A percentile compares a stretch with the other conserved stretches of the same genome.
Evolutionary conservation across 2,329 filamentous ascomycete species (phyloP).

Genomic region (Alternaria brassicae): DNA sequence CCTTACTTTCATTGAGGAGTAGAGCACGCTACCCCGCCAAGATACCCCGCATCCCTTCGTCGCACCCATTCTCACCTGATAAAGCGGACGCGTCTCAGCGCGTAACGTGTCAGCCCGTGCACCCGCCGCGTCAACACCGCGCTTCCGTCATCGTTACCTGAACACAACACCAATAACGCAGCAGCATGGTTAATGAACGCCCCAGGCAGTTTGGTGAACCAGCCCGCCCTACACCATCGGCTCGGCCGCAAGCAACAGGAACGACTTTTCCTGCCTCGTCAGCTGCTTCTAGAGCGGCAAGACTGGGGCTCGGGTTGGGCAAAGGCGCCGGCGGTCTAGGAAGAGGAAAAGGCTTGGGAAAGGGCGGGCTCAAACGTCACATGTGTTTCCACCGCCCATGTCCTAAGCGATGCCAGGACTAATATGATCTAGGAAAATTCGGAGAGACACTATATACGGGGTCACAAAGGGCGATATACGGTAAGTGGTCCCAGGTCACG

Average conservation of each 20-base stretch:
- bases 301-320: constrained; percentile 30
- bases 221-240: constrained; percentile 17
- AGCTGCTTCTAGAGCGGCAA: constrained; percentile 15
- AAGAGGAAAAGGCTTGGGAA: constrained; percentile 24
- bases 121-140: not conserved
- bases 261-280: not conserved
- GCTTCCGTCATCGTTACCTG: not conserved
- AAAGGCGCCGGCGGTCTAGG: constrained; percentile 26
- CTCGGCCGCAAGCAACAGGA: not conserved
- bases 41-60: constrained; percentile 12
- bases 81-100: constrained; percentile 22
- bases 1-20: not conserved
- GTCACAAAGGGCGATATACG: constrained; percentile 48
- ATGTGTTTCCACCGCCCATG: constrained; percentile 23
- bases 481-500: constrained; percentile 26
- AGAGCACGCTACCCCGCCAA: not conserved
- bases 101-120: constrained; percentile 9
- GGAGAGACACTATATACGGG: constrained; percentile 42
- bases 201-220: constrained; percentile 18
- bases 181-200: constrained; percentile 20
- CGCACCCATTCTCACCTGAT: constrained; percentile 19
- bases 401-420: constrained; percentile 1
- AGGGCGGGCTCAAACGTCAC: constrained; percentile 29
- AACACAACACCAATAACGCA: constrained; percentile 2
- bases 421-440: constrained; percentile 36